Base-by-base conservation (phyloP, 2,329 filamentous ascomycete genomes). In the Colletotrichum gigasporum region DNA sequence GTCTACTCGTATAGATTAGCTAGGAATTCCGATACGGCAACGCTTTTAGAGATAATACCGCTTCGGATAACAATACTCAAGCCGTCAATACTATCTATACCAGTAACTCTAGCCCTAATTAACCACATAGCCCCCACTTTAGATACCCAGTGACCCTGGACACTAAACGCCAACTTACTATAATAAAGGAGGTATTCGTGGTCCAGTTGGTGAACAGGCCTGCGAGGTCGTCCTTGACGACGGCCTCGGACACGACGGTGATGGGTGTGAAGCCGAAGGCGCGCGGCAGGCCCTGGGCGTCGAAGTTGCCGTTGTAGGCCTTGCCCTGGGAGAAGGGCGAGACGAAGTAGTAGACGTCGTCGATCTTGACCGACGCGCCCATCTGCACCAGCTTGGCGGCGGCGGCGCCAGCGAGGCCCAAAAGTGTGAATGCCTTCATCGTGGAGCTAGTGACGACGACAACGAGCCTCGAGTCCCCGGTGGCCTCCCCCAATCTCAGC, bases 221-320 rank as follows among this genome's bases (percentile, higher is more conserved):
- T 0, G 58, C 10, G 4, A 78, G 61, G 16, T 68, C 67, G 3
- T 67, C 50, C 12, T 61, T 45, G 9, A 68, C 48, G 8, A 72
- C 59, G 1, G 56, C 54, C 12, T 69, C 72, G 18, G 70, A 64
- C 7, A 78, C 71, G 12, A 78, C 72, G 1, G 75, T 74, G 48
- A 78, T 71, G 6, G 75, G 74, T 26, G 68, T 69, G 67, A 78
- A 75, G 51, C 75, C 74, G 12, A 71, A 68, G 35, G 74, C 67
- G 8, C 58, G 57, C n/a, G 71, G 69, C 2, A 75, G 63, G 2
- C 64, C 57, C 8, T 35, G 44, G 44, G 59, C 28, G 11, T 45
- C 37, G 44, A 69, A 24, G 4, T 57, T 24, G 5, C 60, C 51
- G 22, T 69, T 60, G 8, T 59, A 35, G 28, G 74, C 55, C 20